These are phyloP conservation scores for Gaeumannomyces tritici DNA, from an alignment of 2,329 filamentous ascomycete species.

Conservation along the genomic window DNA sequence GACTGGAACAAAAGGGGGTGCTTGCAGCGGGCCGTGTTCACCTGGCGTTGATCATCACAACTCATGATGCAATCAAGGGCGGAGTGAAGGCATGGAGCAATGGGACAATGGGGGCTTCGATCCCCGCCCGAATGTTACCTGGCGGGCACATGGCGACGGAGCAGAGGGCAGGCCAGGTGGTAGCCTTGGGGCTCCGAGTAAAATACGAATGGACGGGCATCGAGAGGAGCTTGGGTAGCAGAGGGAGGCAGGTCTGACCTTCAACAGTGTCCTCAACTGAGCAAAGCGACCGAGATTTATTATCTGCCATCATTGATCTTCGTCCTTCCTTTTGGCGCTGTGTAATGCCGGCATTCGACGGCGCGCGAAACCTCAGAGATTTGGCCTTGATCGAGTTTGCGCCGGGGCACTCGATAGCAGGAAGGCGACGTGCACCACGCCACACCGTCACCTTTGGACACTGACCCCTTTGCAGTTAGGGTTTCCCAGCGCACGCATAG, in stretches of 20 bases:
- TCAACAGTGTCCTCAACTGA: too few species aligned
- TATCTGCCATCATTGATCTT: background rate
- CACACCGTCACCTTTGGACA: background rate
- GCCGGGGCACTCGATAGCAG: background rate
- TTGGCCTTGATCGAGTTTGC: background rate
- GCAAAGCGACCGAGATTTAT: background rate
- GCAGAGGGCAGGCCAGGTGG: background rate
- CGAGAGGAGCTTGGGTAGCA: background rate
- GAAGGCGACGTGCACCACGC: background rate
- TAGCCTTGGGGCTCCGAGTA: background rate
- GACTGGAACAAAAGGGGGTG: background rate
- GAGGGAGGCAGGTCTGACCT: background rate
- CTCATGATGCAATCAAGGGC: background rate
- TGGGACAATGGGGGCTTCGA: background rate
- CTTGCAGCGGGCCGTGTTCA: background rate
- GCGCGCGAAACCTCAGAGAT: too few species aligned
- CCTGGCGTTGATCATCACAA: background rate
- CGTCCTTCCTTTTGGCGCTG: too few species aligned
- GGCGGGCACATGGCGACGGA: background rate
- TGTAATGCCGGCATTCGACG: too few species aligned
- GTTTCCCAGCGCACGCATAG: background rate
- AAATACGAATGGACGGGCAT: background rate
- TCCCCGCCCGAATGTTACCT: background rate
- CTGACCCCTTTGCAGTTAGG: background rate
- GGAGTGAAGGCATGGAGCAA: background rate